Evolutionary conservation across 345 rosid genomes (phyloP).

Genomic region (Salix brachista): DNA sequence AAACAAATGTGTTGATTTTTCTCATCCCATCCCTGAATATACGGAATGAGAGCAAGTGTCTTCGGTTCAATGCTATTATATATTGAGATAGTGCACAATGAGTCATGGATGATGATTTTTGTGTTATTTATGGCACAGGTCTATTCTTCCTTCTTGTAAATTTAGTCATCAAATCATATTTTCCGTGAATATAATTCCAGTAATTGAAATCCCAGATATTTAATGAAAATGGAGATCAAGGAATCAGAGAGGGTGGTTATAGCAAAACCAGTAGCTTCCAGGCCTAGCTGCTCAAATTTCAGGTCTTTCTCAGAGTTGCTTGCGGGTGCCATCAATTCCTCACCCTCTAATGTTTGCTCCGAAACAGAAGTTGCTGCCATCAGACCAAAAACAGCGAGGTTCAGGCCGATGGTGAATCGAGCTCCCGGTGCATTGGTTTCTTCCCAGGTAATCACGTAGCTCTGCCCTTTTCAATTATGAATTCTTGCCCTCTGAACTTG

Average conservation of each 20-base stretch:
- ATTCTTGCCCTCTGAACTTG: constrained; percentile 16
- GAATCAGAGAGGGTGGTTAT: constrained; percentile 60
- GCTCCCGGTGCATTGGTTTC: constrained; percentile 31
- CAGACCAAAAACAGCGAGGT: constrained; percentile 72
- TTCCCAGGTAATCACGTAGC: constrained; percentile 43
- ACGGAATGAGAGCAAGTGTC: not conserved
- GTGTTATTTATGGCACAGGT: not conserved
- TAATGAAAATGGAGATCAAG: constrained; percentile 54
- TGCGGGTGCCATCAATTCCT: constrained; percentile 45
- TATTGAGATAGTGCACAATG: not conserved
- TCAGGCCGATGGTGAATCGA: constrained; percentile 40
- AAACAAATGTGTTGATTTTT: not conserved
- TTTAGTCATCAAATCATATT: constrained; percentile 7
- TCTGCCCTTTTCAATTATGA: not conserved
- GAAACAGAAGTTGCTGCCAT: constrained; percentile 53
- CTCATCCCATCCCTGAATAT: not conserved
- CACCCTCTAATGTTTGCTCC: constrained; percentile 38
- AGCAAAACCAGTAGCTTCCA: constrained; percentile 85
- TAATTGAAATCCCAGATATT: constrained; percentile 1
- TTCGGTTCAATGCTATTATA: not conserved
- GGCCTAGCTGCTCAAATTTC: constrained; percentile 62
- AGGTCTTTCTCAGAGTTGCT: constrained; percentile 72
- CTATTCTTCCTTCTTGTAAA: not conserved
- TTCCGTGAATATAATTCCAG: not conserved
- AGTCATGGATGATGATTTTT: not conserved